A percentile compares a stretch with the other conserved stretches of the same genome.
Conservation (phyloP, 73 alveolate genomes). For the Stentor coeruleus region DNA sequence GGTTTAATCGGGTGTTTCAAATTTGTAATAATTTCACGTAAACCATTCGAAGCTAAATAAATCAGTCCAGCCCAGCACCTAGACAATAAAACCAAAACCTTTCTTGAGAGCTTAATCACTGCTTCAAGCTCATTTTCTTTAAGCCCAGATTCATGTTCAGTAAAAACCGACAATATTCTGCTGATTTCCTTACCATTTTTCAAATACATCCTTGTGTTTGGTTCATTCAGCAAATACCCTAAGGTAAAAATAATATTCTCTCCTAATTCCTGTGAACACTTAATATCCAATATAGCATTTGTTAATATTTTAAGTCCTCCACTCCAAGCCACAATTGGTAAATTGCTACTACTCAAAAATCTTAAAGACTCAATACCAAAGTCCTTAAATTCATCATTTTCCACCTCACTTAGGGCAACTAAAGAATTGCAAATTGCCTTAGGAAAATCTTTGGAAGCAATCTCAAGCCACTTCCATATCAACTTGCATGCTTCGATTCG, state of each 20-base stretch:
- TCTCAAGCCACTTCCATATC: constrained; percentile 19
- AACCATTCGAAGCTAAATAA: constrained; percentile 16
- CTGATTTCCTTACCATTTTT: constrained; percentile 4
- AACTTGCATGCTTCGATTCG: constrained; percentile 27
- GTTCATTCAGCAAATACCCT: not conserved
- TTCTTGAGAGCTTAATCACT: constrained; percentile 19
- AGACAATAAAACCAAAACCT: not conserved
- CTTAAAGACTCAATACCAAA: constrained; percentile 8
- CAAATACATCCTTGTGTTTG: not conserved
- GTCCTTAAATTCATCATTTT: constrained; percentile 26
- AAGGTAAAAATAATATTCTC: constrained; percentile 26
- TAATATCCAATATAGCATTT: not conserved
- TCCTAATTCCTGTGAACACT: not conserved
- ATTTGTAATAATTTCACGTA: not conserved
- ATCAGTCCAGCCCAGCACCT: constrained; percentile 23
- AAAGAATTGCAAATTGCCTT: not conserved
- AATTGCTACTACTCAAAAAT: not conserved
- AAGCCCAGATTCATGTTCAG: constrained; percentile 14
- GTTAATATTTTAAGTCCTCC: constrained; percentile 8
- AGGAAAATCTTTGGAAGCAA: constrained; percentile 20
- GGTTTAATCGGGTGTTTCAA: constrained; percentile 12
- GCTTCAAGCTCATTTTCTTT: constrained; percentile 30
- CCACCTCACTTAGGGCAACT: not conserved
- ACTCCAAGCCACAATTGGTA: not conserved
- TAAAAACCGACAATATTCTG: constrained; percentile 1